phyloP scores from a whole-genome alignment of 2,329 filamentous ascomycete species.

The Erysiphe neolycopersici region DNA sequence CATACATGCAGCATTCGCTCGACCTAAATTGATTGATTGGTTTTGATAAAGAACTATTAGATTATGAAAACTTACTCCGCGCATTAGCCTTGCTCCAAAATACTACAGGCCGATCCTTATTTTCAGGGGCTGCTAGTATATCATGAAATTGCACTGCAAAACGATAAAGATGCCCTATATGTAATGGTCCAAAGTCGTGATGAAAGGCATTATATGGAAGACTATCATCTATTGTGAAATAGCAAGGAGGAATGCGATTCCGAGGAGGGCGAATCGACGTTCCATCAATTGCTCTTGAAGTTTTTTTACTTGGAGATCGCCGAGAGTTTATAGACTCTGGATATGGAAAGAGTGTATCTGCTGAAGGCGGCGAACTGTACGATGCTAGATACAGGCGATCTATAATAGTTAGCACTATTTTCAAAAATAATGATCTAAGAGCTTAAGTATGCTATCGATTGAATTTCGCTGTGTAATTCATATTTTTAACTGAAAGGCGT shows the following conservation, averaged over 20 bases:
- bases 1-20: conserved; percentile 82
- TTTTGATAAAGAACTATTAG: neutral
- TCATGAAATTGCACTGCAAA: conserved; percentile 94
- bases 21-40: conserved; percentile 25
- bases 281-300: conserved; percentile 34
- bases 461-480: no score
- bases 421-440: conserved; percentile 4
- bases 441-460: no score
- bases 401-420: conserved; percentile 19
- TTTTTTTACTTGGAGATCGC: conserved; percentile 49
- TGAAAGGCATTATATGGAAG: conserved; percentile 96
- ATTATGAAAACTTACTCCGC: conserved; percentile 35
- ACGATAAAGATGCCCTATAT: conserved; percentile 90
- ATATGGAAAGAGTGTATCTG: conserved; percentile 69
- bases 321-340: conserved; percentile 25
- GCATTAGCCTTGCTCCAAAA: conserved; percentile 91
- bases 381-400: conserved; percentile 89
- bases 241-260: conserved; percentile 46
- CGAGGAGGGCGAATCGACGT: conserved; percentile 20
- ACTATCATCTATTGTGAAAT: conserved; percentile 82
- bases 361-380: conserved; percentile 57
- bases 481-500: neutral
- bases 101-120: conserved; percentile 70
- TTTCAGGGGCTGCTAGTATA: conserved; percentile 71
- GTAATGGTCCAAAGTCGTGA: conserved; percentile 89